A percentile compares a stretch with the other conserved stretches of the same genome.
Conservation (phyloP, 2,329 filamentous ascomycete species). For the Fusarium sulawesiense region DNA sequence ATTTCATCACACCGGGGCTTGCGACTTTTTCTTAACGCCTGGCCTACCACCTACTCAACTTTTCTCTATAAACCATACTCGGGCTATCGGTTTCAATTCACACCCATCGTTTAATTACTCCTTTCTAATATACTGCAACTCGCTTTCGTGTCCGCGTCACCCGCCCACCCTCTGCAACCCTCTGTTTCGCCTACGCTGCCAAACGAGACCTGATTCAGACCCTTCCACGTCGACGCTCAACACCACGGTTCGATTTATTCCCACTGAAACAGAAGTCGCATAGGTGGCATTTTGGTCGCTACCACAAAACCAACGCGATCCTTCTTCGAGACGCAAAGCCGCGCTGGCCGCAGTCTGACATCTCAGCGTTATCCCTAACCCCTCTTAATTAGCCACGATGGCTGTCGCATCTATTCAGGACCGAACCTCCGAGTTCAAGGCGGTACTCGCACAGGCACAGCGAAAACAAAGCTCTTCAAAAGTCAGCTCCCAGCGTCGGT, state of each 20-base stretch:
- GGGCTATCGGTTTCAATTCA: slow-evolving; percentile 1
- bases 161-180: slow-evolving; percentile 9
- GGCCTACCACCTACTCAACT: neutral
- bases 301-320: neutral
- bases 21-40: slow-evolving; percentile 10
- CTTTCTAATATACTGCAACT: slow-evolving; percentile 36
- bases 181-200: slow-evolving; percentile 18
- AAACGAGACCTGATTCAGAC: slow-evolving; percentile 30
- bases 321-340: slow-evolving; percentile 41
- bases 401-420: slow-evolving; percentile 88
- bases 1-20: slow-evolving; percentile 8
- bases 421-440: slow-evolving; percentile 93
- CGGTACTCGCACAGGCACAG: slow-evolving; percentile 88
- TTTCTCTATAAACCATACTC: slow-evolving; percentile 19
- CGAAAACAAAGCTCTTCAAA: slow-evolving; percentile 81
- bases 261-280: slow-evolving; percentile 16
- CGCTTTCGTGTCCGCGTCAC: slow-evolving; percentile 30
- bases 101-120: slow-evolving; percentile 15
- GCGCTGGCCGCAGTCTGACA: slow-evolving; percentile 52
- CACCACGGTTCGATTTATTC: slow-evolving; percentile 10
- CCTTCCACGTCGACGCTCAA: slow-evolving; percentile 25
- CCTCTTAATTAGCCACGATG: slow-evolving; percentile 57
- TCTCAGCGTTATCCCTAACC: slow-evolving; percentile 32
- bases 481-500: slow-evolving; percentile 81
- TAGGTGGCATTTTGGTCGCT: slow-evolving; percentile 14